Percentiles rank a stretch among this genome's conserved stretches.
Conservation (phyloP, 1,284 basidiomycete genomes). For the Paramarasmius palmivorus region DNA sequence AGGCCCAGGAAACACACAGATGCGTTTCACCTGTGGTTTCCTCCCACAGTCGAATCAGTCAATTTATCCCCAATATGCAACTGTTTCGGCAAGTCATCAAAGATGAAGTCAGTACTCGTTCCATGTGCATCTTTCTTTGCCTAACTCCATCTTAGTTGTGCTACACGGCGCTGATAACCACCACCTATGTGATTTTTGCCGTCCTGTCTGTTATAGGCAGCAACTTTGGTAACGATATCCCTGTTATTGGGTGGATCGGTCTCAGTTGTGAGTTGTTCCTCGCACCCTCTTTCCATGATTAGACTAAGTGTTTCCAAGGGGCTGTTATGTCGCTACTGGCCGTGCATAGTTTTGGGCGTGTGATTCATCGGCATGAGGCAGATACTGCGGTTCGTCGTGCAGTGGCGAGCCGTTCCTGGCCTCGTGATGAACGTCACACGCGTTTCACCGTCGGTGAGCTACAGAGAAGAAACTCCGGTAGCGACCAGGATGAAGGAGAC, state of each 20-base stretch:
- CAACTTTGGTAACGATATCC: conserved; percentile 42
- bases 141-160: conserved; percentile 40
- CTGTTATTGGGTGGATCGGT: conserved; percentile 52
- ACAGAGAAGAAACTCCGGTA: too few species aligned
- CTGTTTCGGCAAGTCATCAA: conserved; percentile 56
- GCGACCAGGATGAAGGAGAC: too few species aligned
- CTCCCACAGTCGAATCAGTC: conserved; percentile 44
- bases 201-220: conserved; percentile 53
- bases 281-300: background rate
- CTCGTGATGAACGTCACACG: background rate
- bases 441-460: background rate
- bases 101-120: conserved; percentile 51
- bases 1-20: conserved; percentile 11
- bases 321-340: conserved; percentile 56
- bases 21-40: conserved; percentile 36
- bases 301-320: conserved; percentile 38
- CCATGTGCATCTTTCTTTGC: background rate
- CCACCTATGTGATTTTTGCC: conserved; percentile 48
- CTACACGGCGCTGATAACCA: conserved; percentile 58
- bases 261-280: conserved; percentile 48
- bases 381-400: conserved; percentile 57
- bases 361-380: conserved; percentile 62
- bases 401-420: conserved; percentile 4
- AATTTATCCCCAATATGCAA: conserved; percentile 53
- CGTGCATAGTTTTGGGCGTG: conserved; percentile 62